Base-by-base conservation (phyloP, 257 asterid genomes). In the Jacaranda copaia region DNA sequence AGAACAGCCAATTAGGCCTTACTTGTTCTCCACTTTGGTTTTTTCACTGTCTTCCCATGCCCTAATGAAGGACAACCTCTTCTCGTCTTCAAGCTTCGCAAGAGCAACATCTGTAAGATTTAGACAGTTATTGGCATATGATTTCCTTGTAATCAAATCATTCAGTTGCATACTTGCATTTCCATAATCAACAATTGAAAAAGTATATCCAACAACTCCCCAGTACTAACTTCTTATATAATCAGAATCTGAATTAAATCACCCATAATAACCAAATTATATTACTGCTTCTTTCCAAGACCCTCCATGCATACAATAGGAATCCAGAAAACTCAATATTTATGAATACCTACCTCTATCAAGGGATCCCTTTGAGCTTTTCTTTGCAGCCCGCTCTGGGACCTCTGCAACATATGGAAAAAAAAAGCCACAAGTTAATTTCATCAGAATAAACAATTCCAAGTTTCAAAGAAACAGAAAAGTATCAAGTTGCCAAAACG, bases 31-130 rank as follows among this genome's bases (percentile, higher is more conserved):
- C 53, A 82, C 92, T 89, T 86, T 93, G 83, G 84, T 43, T 18
- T 91, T 91, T 79, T 91, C 97, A 56, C 86, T 82, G 25, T 93
- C 97, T 78, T 91, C 98, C 98, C 97, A 93, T 52, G 98, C 98
- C 84, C 88, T 89, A 74, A 91, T 75, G 76, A 80, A 90, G 4
- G 97, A 89, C 72, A 73, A 32, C 72, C 71, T 88, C 86, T 93
- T 93, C 18, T 93, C 95, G 11, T 70, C 82, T 51, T 83, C 90
- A 75, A 93, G 87, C 85, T 88, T 81, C 25, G 98, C 88, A 43
- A 93, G 96, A 82, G 93, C 93, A 81, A 86, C 75, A 85, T 93
- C 98, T 93, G 84, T 36, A 80, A 56, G 70, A 56, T 59, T 70
- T 5, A 73, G 71, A 73, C 66, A 83, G 45, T 64, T 43, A 67